Conservation (phyloP, 208 protist genomes). For the Balamuthia mandrillaris region DNA sequence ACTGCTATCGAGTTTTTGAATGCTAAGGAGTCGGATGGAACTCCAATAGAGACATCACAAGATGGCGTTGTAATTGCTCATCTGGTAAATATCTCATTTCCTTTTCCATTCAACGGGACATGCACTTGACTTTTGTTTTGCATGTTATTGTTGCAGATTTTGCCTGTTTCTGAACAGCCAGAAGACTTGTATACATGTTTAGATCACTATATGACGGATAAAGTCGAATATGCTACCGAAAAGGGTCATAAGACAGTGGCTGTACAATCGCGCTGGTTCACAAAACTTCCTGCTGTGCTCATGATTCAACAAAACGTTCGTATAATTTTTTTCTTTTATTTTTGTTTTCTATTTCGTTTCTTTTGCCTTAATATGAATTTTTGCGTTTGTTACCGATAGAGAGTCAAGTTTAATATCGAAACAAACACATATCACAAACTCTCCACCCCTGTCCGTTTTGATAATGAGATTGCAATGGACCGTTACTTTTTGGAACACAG, state of each 20-base stretch:
- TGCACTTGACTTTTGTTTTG: background rate
- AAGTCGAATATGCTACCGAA: conserved; percentile 36
- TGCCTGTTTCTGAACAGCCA: background rate
- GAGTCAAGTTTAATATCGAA: conserved; percentile 4
- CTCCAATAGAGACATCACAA: background rate
- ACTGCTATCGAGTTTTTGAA: conserved; percentile 26
- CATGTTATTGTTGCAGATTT: background rate
- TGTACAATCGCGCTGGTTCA: conserved; percentile 31
- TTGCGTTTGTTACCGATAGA: background rate
- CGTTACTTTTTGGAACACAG: conserved; percentile 7
- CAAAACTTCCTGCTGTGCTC: conserved; percentile 21
- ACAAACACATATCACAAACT: background rate
- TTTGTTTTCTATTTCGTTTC: background rate
- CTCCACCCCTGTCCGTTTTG: conserved; percentile 7
- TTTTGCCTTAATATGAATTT: background rate
- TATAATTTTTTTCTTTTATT: background rate
- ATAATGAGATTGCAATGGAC: conserved; percentile 7
- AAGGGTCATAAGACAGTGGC: conserved; percentile 11
- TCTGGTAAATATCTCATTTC: background rate
- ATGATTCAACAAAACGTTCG: conserved; percentile 42
- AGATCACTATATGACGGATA: conserved; percentile 15
- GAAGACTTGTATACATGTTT: conserved; percentile 3
- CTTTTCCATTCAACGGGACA: background rate
- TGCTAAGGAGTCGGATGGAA: conserved; percentile 15
- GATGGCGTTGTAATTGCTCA: conserved; percentile 12